Percentiles rank a stretch among this genome's conserved stretches.
Conservation (phyloP, 495 filamentous ascomycete species). For the Penicillium lagena region DNA sequence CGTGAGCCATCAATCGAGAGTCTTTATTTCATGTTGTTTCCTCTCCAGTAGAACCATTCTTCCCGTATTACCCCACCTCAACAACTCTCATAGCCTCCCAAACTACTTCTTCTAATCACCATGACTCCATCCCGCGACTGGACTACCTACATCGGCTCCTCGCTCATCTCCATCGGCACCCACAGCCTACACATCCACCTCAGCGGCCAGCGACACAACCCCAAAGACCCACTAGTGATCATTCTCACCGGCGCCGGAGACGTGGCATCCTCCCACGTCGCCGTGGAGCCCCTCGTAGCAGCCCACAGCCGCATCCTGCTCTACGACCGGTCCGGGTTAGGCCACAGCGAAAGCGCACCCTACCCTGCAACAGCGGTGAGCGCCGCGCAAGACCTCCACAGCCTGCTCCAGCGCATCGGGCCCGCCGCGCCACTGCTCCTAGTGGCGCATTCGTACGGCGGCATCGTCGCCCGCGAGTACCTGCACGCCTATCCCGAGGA, state of each 20-base stretch:
- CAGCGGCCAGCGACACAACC: slow-evolving; percentile 12
- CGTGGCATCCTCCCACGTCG: slow-evolving; percentile 34
- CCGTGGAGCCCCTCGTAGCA: slow-evolving; percentile 24
- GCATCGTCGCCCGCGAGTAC: slow-evolving; percentile 42
- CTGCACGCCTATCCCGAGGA: slow-evolving; percentile 24
- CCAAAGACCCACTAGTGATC: slow-evolving; percentile 30
- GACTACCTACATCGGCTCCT: slow-evolving; percentile 1
- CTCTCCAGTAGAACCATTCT: too few species aligned
- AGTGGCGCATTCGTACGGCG: slow-evolving; percentile 47
- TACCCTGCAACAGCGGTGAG: slow-evolving; percentile 9
- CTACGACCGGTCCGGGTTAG: slow-evolving; percentile 38
- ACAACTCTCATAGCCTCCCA: not conserved
- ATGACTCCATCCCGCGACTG: not conserved
- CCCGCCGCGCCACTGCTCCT: slow-evolving; percentile 31
- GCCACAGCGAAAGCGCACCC: slow-evolving; percentile 23
- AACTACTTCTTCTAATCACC: not conserved
- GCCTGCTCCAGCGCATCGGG: slow-evolving; percentile 13
- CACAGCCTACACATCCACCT: slow-evolving; percentile 28
- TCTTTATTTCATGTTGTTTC: not conserved
- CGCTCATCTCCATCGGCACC: slow-evolving; percentile 24
- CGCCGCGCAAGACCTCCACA: slow-evolving; percentile 27
- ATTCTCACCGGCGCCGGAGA: slow-evolving; percentile 42
- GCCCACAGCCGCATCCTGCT: slow-evolving; percentile 20
- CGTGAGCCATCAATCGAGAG: slow-evolving; percentile 7
- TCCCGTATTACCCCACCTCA: not conserved